phyloP scores from a whole-genome alignment of 2,329 filamentous ascomycete species.

The Pseudocercospora musae region DNA sequence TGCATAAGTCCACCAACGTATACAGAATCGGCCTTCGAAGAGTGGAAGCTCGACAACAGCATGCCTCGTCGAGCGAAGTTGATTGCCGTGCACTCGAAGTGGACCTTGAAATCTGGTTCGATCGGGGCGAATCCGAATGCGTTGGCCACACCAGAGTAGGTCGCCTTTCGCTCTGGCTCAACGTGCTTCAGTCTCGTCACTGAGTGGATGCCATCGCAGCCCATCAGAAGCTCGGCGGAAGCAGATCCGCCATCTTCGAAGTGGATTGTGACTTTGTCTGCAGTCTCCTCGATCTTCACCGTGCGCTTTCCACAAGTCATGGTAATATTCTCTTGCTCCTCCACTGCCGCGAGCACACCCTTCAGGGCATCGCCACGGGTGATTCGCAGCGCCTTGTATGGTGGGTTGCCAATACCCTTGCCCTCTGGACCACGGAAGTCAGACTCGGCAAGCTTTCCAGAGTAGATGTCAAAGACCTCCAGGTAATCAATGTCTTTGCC shows the following conservation, averaged over 20 bases:
- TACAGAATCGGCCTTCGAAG: slow-evolving; percentile 36
- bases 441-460: slow-evolving; percentile 43
- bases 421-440: slow-evolving; percentile 43
- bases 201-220: slow-evolving; percentile 40
- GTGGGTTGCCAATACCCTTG: slow-evolving; percentile 43
- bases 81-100: slow-evolving; percentile 44
- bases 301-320: slow-evolving; percentile 45
- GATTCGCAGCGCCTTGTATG: slow-evolving; percentile 45
- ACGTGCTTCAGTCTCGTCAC: slow-evolving; percentile 44
- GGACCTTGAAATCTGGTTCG: slow-evolving; percentile 35
- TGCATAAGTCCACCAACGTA: slow-evolving; percentile 48
- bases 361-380: slow-evolving; percentile 45
- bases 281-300: slow-evolving; percentile 39
- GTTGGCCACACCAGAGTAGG: slow-evolving; percentile 47
- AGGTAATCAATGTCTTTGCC: slow-evolving; percentile 44
- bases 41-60: slow-evolving; percentile 44
- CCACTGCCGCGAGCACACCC: slow-evolving; percentile 41
- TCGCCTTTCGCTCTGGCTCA: slow-evolving; percentile 42
- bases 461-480: slow-evolving; percentile 46
- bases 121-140: slow-evolving; percentile 46
- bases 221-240: slow-evolving; percentile 36
- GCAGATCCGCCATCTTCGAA: slow-evolving; percentile 37
- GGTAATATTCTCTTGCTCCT: slow-evolving; percentile 41
- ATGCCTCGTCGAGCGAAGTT: slow-evolving; percentile 46
- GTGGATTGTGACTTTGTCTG: slow-evolving; percentile 34